phyloP scores from a whole-genome alignment of 805 yeast genomes.

The Myxozyma geophila region DNA sequence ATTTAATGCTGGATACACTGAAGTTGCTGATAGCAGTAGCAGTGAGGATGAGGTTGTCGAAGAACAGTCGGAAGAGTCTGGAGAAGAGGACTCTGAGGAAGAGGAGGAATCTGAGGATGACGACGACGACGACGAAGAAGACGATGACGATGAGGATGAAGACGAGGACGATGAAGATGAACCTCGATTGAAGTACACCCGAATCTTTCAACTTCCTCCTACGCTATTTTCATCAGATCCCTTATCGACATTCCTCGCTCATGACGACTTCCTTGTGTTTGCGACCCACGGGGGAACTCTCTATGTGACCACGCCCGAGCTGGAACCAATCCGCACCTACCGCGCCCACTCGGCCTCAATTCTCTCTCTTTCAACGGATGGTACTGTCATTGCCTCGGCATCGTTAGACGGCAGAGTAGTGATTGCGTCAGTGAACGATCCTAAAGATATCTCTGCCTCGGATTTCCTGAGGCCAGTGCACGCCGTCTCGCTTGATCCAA shows the following conservation, averaged over 20 bases:
- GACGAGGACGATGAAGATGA: constrained; percentile 52
- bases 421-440: constrained; percentile 65
- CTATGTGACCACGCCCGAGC: constrained; percentile 65
- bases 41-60: constrained; percentile 14
- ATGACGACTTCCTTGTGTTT: constrained; percentile 67
- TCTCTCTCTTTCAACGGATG: constrained; percentile 72
- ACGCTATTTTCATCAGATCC: constrained; percentile 77
- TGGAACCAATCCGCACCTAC: constrained; percentile 67
- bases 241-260: constrained; percentile 68
- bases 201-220: constrained; percentile 69
- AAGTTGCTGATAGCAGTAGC: constrained; percentile 11
- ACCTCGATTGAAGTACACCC: constrained; percentile 73
- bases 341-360: constrained; percentile 87
- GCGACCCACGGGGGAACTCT: constrained; percentile 90
- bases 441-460: constrained; percentile 67
- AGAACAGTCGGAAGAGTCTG: constrained; percentile 5
- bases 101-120: constrained; percentile 31
- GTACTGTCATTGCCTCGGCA: constrained; percentile 77
- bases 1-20: constrained; percentile 30
- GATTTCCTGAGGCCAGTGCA: constrained; percentile 89
- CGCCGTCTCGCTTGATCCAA: constrained; percentile 77
- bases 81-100: constrained; percentile 20
- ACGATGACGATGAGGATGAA: constrained; percentile 35
- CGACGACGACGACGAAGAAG: constrained; percentile 37
- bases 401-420: constrained; percentile 94